A percentile compares a stretch with the other conserved stretches of the same genome.
Evolutionary conservation across 73 alveolate species (phyloP).

Genomic region (Stentor coeruleus): DNA sequence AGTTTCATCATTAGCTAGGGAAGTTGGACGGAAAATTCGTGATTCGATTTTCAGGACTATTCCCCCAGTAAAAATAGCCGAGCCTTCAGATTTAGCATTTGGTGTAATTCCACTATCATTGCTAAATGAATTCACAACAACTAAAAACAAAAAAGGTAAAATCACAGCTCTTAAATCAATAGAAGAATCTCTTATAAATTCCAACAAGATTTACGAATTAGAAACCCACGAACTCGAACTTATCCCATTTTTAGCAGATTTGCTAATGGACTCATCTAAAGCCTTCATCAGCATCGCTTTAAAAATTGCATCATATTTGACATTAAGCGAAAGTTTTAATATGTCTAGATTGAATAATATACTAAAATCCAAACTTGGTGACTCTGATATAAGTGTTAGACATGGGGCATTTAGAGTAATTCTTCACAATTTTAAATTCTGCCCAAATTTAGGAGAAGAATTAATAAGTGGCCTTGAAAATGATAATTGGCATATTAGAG

Average conservation of each 20-base stretch:
- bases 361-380: neutral
- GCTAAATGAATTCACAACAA: neutral
- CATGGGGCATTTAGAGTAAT: neutral
- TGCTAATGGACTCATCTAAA: neutral
- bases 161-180: neutral
- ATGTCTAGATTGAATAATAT: neutral
- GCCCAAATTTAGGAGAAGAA: neutral
- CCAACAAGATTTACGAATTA: too few species aligned
- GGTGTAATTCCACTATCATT: neutral
- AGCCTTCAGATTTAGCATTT: neutral
- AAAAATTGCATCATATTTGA: neutral
- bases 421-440: neutral
- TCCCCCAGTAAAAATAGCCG: neutral
- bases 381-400: neutral
- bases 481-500: neutral
- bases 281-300: neutral
- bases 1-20: neutral
- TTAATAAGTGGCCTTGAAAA: neutral
- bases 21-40: neutral
- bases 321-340: too few species aligned
- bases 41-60: neutral
- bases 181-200: neutral
- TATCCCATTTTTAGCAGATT: too few species aligned
- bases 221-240: neutral
- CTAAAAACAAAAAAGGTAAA: neutral